Evolutionary conservation across 768 basidiomycete genomes (phyloP), one percentile per base, ranked within the genome.

Genomic region (Tylopilus subfusipes): DNA sequence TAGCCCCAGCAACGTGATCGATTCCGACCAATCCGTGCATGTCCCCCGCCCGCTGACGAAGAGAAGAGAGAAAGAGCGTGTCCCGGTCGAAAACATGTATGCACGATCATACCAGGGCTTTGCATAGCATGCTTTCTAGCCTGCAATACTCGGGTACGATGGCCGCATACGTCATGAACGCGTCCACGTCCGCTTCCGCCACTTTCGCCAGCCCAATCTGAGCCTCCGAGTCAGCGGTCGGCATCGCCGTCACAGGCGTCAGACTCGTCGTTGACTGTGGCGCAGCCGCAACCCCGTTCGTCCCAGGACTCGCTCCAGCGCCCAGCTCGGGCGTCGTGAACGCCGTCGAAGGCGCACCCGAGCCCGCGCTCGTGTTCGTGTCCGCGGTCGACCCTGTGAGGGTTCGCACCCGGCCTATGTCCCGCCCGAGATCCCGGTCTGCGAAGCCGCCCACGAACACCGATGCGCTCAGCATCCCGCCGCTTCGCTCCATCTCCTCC

Each of bases 111-210:
- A 81, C 80, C 53, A 82, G 72, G 9, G 72, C 73, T 63, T 90
- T 91, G 60, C 85, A 79, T 48, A 92, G 70, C 81, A 93, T 85
- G 12, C 82, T 79, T 72, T 93, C 91, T 59, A 93, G 70, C 39
- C 91, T 76, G 73, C 81, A 83, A 68, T 84, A 93, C 72, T 93
- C 91, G 25, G 89, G 87, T 18, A 93, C 86, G 66, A 92, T 87
- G 33, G 88, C 82, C 19, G 90, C 89, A 66, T 93, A 93, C 0
- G 86, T 82, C 82, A 90, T 81, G 70, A 91, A 91, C 52, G 90
- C 85, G 68, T 93, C 91, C 50, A 83, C 72, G 66, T 93, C 91
- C 14, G 90, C 82, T 55, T 91, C 89, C 0, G 91, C 90, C 7
- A 93, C 85, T 70, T 90, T 91, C 30, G 82, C 85, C 44, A 92